Evolutionary conservation across 2,329 filamentous ascomycete species (phyloP).

Genomic region (Claviceps africana): DNA sequence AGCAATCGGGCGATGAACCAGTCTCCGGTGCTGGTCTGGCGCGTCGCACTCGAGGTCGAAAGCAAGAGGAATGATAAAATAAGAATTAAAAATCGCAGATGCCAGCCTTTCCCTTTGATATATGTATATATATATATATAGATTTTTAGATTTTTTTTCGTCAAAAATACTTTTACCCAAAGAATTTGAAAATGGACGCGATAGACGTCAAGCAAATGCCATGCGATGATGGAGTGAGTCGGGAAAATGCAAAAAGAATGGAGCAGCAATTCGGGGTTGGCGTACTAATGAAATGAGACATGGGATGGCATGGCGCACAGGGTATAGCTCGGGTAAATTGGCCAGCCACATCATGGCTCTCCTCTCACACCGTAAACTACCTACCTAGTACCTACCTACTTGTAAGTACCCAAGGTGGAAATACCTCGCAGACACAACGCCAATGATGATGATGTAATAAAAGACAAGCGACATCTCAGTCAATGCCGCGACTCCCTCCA

Average conservation of each 20-base stretch:
- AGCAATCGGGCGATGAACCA: neutral
- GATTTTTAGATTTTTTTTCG: neutral
- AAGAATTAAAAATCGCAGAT: neutral
- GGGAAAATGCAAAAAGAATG: neutral
- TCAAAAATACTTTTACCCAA: slow-evolving; percentile 1
- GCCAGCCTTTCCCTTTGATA: too few relatives aligned
- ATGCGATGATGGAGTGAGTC: neutral
- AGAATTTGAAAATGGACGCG: neutral
- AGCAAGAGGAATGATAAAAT: neutral
- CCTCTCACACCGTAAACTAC: too few relatives aligned
- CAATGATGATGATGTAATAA: neutral
- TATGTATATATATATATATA: too few relatives aligned
- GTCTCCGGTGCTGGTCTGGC: neutral
- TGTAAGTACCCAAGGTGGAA: too few relatives aligned
- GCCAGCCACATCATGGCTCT: neutral
- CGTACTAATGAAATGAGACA: neutral
- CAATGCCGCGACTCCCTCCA: slow-evolving; percentile 51
- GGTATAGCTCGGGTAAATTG: slow-evolving; percentile 18
- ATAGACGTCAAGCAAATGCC: neutral
- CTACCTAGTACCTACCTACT: too few relatives aligned
- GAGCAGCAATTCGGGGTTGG: neutral
- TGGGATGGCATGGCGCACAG: slow-evolving; percentile 6
- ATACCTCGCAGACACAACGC: neutral
- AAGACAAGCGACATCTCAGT: neutral
- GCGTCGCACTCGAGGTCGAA: neutral